phyloP scores from a whole-genome alignment of 371 early-diverging fungal species.

The Smittium culicis region DNA sequence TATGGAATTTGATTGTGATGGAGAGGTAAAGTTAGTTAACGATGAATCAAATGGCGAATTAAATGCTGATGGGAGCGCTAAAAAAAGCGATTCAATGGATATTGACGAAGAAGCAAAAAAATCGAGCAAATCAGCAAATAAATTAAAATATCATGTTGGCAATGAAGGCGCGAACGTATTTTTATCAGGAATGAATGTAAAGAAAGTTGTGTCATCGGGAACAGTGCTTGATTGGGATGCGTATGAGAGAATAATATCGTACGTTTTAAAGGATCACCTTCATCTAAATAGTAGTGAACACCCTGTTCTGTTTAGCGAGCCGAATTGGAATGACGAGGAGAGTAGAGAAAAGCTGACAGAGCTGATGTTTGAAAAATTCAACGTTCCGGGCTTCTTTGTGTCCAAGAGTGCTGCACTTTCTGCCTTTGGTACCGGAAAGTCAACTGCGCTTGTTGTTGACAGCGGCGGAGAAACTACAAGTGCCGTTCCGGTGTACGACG shows the following conservation, averaged over 20 bases:
- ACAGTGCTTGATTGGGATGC: constrained; percentile 86
- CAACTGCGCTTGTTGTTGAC: constrained; percentile 82
- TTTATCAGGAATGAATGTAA: constrained; percentile 62
- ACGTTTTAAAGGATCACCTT: constrained; percentile 52
- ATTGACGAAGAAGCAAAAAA: constrained; percentile 2
- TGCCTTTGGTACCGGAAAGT: constrained; percentile 82
- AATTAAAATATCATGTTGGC: constrained; percentile 52
- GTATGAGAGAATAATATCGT: constrained; percentile 74
- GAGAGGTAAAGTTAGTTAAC: constrained; percentile 22
- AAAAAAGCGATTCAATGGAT: constrained; percentile 6
- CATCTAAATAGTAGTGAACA: constrained; percentile 60
- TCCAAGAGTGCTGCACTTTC: constrained; percentile 81
- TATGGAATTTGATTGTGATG: constrained; percentile 23
- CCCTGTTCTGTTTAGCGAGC: constrained; percentile 76
- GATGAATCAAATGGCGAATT: constrained; percentile 26
- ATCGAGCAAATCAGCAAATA: constrained; percentile 8
- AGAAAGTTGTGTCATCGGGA: constrained; percentile 13
- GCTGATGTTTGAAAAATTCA: constrained; percentile 83
- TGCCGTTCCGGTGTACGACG: constrained; percentile 89
- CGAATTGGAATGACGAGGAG: constrained; percentile 58
- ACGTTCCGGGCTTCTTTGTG: constrained; percentile 82
- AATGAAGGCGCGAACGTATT: constrained; percentile 61
- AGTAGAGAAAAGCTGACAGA: constrained; percentile 73
- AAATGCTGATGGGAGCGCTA: too few species aligned
- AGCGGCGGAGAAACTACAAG: constrained; percentile 75